Conservation (phyloP, 768 basidiomycete genomes). For the Suillus hirtellus region DNA sequence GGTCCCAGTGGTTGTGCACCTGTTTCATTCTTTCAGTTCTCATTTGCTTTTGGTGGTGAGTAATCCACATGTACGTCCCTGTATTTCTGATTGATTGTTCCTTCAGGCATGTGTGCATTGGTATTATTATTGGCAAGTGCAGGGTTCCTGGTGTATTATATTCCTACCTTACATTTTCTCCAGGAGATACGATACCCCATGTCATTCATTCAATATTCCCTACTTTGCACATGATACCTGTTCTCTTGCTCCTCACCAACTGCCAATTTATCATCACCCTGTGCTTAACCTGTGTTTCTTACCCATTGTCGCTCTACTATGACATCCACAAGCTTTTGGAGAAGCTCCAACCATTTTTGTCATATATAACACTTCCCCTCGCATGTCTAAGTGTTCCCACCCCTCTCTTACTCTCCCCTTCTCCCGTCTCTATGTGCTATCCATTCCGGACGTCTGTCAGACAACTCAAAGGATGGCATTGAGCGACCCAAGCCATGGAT, state of each 20-base stretch:
- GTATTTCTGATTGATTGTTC: constrained; percentile 11
- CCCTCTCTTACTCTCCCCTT: too few relatives aligned
- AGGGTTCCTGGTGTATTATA: neutral
- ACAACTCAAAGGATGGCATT: too few relatives aligned
- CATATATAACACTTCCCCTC: too few relatives aligned
- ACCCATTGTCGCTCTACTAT: constrained; percentile 92
- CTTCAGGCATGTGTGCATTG: constrained; percentile 93
- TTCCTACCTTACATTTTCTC: constrained; percentile 5
- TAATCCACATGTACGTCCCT: neutral
- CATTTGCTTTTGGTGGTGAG: constrained; percentile 94
- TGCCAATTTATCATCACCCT: constrained; percentile 88
- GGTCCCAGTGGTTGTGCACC: constrained; percentile 89
- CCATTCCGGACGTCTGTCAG: too few relatives aligned
- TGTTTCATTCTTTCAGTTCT: constrained; percentile 95
- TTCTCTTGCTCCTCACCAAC: constrained; percentile 77
- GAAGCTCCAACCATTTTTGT: too few relatives aligned
- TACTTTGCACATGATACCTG: constrained; percentile 57
- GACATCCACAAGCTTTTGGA: constrained; percentile 93
- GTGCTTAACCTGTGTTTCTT: constrained; percentile 87
- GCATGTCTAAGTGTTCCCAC: too few relatives aligned
- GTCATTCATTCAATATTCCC: constrained; percentile 90
- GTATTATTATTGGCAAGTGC: constrained; percentile 78
- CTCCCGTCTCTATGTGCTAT: too few relatives aligned
- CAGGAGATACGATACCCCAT: constrained; percentile 94
- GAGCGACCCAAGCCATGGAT: too few relatives aligned